Evolutionary conservation across 805 yeast species (phyloP).

Genomic region (Myxozyma sirexii): DNA sequence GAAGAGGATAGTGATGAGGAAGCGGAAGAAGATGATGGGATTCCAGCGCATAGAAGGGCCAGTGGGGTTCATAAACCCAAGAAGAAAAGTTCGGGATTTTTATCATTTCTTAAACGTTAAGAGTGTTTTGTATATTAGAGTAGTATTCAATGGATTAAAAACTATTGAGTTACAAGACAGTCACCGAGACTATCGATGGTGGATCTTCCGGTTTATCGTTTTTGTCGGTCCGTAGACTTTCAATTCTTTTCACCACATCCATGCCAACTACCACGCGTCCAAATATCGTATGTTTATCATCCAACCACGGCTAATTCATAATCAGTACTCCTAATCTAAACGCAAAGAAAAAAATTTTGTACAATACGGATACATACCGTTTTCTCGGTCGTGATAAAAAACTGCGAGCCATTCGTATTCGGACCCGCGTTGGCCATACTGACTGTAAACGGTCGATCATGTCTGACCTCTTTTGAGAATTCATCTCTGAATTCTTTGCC

Average conservation of each 20-base stretch:
- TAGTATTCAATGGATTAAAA: background rate
- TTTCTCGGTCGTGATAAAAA: slow-evolving; percentile 60
- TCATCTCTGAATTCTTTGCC: slow-evolving; percentile 51
- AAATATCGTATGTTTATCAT: slow-evolving; percentile 61
- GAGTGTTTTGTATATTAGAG: background rate
- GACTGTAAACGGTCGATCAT: slow-evolving; percentile 56
- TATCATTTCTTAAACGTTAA: slow-evolving; percentile 11
- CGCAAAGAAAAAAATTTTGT: background rate
- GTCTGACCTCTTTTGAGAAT: slow-evolving; percentile 49
- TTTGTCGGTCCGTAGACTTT: slow-evolving; percentile 50
- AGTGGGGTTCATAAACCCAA: slow-evolving; percentile 14
- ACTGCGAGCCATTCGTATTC: slow-evolving; percentile 61
- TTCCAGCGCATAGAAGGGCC: slow-evolving; percentile 25
- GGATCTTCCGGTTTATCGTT: slow-evolving; percentile 51
- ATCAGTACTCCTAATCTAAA: too few relatives aligned
- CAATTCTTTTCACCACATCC: slow-evolving; percentile 54
- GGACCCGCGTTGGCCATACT: slow-evolving; percentile 68
- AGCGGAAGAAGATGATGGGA: slow-evolving; percentile 17
- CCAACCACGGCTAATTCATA: slow-evolving; percentile 49
- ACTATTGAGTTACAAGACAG: slow-evolving; percentile 10
- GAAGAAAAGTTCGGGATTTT: slow-evolving; percentile 24
- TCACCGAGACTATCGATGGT: slow-evolving; percentile 34
- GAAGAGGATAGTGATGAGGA: background rate
- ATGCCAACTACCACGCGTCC: slow-evolving; percentile 56
- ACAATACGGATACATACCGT: slow-evolving; percentile 38